Base-by-base conservation (phyloP, 2,329 filamentous ascomycete species). In the Claviceps sp. region DNA sequence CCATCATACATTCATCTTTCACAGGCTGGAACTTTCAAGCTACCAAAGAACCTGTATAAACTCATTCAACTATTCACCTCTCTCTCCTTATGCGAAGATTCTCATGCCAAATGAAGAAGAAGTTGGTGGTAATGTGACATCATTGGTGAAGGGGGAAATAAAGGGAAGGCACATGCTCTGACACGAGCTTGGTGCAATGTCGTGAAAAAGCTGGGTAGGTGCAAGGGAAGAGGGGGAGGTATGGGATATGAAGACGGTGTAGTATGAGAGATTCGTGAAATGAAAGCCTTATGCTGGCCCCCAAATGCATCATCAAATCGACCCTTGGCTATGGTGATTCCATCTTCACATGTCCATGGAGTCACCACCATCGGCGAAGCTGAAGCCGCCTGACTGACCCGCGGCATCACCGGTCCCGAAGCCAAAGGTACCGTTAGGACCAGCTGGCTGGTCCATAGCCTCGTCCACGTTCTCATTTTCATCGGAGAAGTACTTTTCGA, bases 401-500 rank as follows among this genome's bases (percentile, higher is more conserved):
- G 71, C 69, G 42, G 68, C 67, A 50, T 70, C 73, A 65, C 79
- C 82, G 62, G 84, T 74, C 63, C 86, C 84, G 70, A 97, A 86
- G 63, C 90, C 81, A 69, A 91, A 93, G 53, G 82, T 82, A 54
- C 84, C 84, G 62, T 86, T 86, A 42, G 76, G 68, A 46, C 80
- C 81, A 62, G 84, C 81, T 26, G 74, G 68, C 65, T 88, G 85
- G 55, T 86, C 85, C 69, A 88, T 79, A 44, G 73, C 74, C 63
- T 94, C 88, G 56, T 89, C 87, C 60, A 89, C 89, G 62, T 90
- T 89, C 66, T 95, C 93, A 52, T 97, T 93, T 60, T 98, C 93
- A 64, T 98, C 93, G 0, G 90, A 96, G 76, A 98, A 98, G 80
- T 98, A 98, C 77, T 96, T 96, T 79, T 98, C 93, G 60, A 98